These are phyloP conservation scores for Leccinum cinnamomeum DNA, from an alignment of 1,284 basidiomycete genomes.

Conservation along the genomic window DNA sequence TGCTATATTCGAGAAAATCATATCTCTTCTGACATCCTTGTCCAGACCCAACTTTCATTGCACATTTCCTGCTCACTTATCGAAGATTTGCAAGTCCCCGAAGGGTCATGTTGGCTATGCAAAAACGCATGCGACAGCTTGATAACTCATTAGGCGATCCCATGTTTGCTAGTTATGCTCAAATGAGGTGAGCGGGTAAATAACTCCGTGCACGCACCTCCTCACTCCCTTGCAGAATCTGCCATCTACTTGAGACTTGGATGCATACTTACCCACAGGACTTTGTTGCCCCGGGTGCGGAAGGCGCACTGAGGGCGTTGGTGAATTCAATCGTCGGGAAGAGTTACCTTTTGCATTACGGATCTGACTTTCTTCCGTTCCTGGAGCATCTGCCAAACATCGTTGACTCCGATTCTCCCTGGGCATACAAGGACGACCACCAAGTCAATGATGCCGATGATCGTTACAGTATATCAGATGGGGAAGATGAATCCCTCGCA, in stretches of 20 bases:
- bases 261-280: constrained; percentile 70
- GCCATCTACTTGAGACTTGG: constrained; percentile 73
- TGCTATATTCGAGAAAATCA: not conserved
- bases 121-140: constrained; percentile 76
- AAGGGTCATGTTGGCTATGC: constrained; percentile 76
- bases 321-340: constrained; percentile 75
- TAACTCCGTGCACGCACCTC: constrained; percentile 4
- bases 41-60: constrained; percentile 70
- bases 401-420: constrained; percentile 62
- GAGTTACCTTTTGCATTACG: constrained; percentile 78
- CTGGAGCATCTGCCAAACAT: constrained; percentile 61
- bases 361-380: constrained; percentile 76
- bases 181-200: constrained; percentile 61
- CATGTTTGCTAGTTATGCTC: constrained; percentile 79
- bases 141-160: constrained; percentile 72
- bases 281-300: constrained; percentile 71
- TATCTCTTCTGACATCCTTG: constrained; percentile 14
- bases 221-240: constrained; percentile 52
- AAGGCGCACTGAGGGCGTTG: constrained; percentile 68
- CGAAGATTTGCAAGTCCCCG: constrained; percentile 76
- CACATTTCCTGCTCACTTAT: constrained; percentile 77
- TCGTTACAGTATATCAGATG: constrained; percentile 50
- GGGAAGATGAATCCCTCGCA: constrained; percentile 41
- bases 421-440: constrained; percentile 67
- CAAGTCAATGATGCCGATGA: constrained; percentile 63